Percentiles rank a stretch among this genome's conserved stretches.
Evolutionary conservation across 371 early-diverging fungal species (phyloP).

Genomic region (Batkoa obscura): DNA sequence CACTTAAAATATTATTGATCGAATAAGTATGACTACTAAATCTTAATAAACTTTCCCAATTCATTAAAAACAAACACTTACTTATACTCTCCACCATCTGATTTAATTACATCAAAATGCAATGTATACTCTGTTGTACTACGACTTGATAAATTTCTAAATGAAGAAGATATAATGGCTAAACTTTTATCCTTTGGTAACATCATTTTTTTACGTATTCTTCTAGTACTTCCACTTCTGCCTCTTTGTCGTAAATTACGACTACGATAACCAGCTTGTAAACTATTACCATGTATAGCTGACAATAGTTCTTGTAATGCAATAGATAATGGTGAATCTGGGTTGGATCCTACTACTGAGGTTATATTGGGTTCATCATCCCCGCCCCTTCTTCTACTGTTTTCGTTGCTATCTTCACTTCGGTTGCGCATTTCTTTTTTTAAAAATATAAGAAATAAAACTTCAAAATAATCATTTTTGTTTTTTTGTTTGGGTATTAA

Average conservation of each 20-base stretch:
- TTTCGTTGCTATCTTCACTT: neutral
- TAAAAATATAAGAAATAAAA: too few species aligned
- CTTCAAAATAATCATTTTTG: too few species aligned
- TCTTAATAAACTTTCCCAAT: neutral
- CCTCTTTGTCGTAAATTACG: neutral
- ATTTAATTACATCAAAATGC: constrained; percentile 2
- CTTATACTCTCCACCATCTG: constrained; percentile 2
- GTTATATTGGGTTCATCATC: neutral
- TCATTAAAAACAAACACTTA: neutral
- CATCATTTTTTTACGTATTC: neutral
- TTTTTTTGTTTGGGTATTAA: too few species aligned
- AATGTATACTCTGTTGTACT: neutral
- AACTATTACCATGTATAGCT: neutral
- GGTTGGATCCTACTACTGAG: neutral
- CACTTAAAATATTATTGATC: neutral
- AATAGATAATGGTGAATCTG: neutral
- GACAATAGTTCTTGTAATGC: neutral
- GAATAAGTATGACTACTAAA: neutral
- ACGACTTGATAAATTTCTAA: too few species aligned
- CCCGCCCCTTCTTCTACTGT: neutral
- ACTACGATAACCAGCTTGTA: neutral
- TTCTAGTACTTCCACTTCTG: neutral
- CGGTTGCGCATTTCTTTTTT: too few species aligned
- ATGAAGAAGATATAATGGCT: neutral
- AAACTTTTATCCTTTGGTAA: neutral